A percentile compares a stretch with the other conserved stretches of the same genome.
Conservation (phyloP, 2,329 filamentous ascomycete species). For the Scedosporium aurantiacum region DNA sequence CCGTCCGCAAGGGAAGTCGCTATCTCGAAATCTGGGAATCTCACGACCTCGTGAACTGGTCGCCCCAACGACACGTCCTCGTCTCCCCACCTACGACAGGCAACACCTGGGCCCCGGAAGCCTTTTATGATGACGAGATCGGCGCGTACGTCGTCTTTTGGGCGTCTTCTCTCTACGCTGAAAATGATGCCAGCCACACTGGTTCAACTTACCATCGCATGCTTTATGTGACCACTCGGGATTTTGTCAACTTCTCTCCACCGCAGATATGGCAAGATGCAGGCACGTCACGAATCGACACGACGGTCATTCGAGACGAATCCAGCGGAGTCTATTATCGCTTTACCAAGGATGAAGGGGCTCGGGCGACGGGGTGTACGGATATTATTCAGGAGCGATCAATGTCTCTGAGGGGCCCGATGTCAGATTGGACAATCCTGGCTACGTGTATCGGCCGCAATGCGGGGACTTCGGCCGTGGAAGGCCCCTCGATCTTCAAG, state of each 20-base stretch:
- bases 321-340: constrained; percentile 29
- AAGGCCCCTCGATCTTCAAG: constrained; percentile 41
- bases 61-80: constrained; percentile 34
- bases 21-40: constrained; percentile 45
- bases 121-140: constrained; percentile 33
- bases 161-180: constrained; percentile 30
- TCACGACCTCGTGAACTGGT: constrained; percentile 37
- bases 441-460: constrained; percentile 37
- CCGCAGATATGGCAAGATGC: constrained; percentile 40
- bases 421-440: constrained; percentile 31
- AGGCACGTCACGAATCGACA: constrained; percentile 39
- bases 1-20: constrained; percentile 33
- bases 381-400: constrained; percentile 45
- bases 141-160: constrained; percentile 35
- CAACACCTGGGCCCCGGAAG: constrained; percentile 44
- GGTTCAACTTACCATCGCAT: constrained; percentile 38
- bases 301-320: constrained; percentile 33
- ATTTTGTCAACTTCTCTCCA: constrained; percentile 38
- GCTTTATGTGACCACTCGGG: constrained; percentile 37
- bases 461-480: constrained; percentile 35
- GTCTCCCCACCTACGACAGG: constrained; percentile 38
- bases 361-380: constrained; percentile 33
- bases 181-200: constrained; percentile 27
- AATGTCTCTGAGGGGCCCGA: constrained; percentile 24
- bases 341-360: constrained; percentile 45